These are phyloP conservation scores for Kodamaea alishanica DNA, from an alignment of 1,139 yeast genomes.

Conservation along the genomic window DNA sequence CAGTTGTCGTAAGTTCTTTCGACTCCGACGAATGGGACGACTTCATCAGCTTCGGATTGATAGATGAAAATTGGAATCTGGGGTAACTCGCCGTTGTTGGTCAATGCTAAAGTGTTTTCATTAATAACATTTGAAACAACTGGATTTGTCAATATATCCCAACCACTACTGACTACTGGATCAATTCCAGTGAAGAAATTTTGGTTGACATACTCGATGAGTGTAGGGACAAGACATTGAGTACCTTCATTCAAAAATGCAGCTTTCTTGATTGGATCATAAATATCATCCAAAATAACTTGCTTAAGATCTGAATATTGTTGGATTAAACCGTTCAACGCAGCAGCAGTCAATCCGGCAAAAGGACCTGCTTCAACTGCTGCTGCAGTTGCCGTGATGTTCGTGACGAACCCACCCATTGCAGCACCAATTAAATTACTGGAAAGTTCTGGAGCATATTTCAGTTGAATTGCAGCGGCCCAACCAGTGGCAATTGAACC, in stretches of 20 bases:
- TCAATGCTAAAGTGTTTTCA: constrained; percentile 21
- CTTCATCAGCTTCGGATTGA: constrained; percentile 29
- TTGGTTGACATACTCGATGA: constrained; percentile 11
- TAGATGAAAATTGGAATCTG: constrained; percentile 32
- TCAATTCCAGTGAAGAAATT: constrained; percentile 18
- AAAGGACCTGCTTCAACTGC: constrained; percentile 21
- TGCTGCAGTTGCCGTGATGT: constrained; percentile 18
- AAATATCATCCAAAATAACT: background rate
- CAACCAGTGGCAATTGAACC: constrained; percentile 35
- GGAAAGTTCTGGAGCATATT: constrained; percentile 30
- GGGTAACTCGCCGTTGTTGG: constrained; percentile 21
- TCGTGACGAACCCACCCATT: constrained; percentile 32
- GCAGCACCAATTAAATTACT: constrained; percentile 28
- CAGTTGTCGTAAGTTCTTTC: constrained; percentile 26
- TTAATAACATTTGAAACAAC: constrained; percentile 14
- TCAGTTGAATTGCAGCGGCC: constrained; percentile 33
- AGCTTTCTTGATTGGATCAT: constrained; percentile 1
- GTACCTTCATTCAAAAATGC: constrained; percentile 2
- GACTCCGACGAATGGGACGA: constrained; percentile 27
- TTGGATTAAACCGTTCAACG: constrained; percentile 24
- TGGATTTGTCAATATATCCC: constrained; percentile 17
- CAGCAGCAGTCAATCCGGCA: constrained; percentile 26
- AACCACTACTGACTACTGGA: constrained; percentile 13
- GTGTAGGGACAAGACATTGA: constrained; percentile 7
- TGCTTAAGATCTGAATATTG: constrained; percentile 22